phyloP scores from a whole-genome alignment of 116 monocot genomes.

The Trichopus zeylanicus region DNA sequence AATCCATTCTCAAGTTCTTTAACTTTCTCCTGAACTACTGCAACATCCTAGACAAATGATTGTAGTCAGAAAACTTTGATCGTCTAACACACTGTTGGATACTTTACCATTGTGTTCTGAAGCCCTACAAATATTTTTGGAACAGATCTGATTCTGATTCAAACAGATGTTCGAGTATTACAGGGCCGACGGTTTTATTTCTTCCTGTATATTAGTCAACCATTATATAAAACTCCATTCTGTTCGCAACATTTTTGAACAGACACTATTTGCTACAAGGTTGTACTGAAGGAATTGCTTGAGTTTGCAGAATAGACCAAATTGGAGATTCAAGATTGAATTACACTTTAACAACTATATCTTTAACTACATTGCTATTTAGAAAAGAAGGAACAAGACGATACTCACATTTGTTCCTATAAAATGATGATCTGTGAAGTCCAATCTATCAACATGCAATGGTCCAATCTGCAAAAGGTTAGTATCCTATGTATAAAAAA shows the following conservation, averaged over 20 bases:
- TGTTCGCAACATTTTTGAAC: neutral
- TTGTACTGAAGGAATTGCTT: neutral
- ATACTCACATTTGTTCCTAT: constrained; percentile 38
- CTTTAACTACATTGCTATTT: neutral
- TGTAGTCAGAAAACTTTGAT: neutral
- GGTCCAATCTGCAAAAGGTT: constrained; percentile 50
- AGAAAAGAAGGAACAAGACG: constrained; percentile 5
- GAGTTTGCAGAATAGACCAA: neutral
- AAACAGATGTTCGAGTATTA: no score
- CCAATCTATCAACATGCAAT: constrained; percentile 45
- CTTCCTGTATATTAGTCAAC: no score
- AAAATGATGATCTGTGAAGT: constrained; percentile 70
- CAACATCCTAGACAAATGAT: constrained; percentile 35
- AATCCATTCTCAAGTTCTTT: constrained; percentile 17
- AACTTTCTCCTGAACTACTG: constrained; percentile 28
- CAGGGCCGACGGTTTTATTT: no score
- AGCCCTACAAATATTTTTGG: no score
- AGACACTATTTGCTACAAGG: neutral
- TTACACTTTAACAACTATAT: neutral
- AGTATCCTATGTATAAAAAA: neutral
- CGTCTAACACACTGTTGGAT: neutral
- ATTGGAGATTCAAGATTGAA: neutral
- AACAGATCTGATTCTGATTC: no score
- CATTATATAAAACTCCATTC: neutral
- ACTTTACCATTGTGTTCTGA: no score